A percentile compares a stretch with the other conserved stretches of the same genome.
These are phyloP conservation scores for Phycomyces nitens DNA, from an alignment of 192 early-diverging fungal species.

Conservation along the genomic window DNA sequence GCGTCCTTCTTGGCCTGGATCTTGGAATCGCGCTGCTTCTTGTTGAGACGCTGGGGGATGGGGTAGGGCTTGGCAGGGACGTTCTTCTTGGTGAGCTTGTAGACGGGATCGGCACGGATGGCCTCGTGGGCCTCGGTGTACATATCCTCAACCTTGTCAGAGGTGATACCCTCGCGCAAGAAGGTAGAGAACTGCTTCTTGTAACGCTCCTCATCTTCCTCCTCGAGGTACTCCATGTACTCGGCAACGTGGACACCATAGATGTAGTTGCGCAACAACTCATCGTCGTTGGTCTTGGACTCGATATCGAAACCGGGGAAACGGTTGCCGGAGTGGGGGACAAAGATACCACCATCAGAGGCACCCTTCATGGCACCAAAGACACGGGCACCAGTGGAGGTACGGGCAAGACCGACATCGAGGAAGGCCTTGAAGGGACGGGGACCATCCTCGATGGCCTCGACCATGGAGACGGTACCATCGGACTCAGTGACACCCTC, in stretches of 20 bases:
- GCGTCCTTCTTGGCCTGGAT: constrained; percentile 78
- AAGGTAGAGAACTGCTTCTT: constrained; percentile 93
- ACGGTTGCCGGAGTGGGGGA: constrained; percentile 94
- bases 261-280: constrained; percentile 94
- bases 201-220: constrained; percentile 98
- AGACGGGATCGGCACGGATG: constrained; percentile 85
- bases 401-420: constrained; percentile 94
- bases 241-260: constrained; percentile 96
- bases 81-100: constrained; percentile 71
- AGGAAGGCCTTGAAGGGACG: constrained; percentile 98
- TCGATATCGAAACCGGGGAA: constrained; percentile 95
- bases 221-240: constrained; percentile 97
- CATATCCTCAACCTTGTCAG: constrained; percentile 93
- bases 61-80: constrained; percentile 53
- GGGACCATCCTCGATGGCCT: constrained; percentile 86
- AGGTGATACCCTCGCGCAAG: constrained; percentile 81
- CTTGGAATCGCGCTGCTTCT: constrained; percentile 88
- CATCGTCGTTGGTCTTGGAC: constrained; percentile 86
- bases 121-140: constrained; percentile 89
- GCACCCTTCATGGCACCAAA: constrained; percentile 99
- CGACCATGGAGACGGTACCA: constrained; percentile 85
- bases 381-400: constrained; percentile 96
- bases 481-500: constrained; percentile 89
- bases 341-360: constrained; percentile 95
- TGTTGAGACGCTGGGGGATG: constrained; percentile 64